phyloP scores from a whole-genome alignment of 2,329 filamentous ascomycete species.

The Penicillium sp. region DNA sequence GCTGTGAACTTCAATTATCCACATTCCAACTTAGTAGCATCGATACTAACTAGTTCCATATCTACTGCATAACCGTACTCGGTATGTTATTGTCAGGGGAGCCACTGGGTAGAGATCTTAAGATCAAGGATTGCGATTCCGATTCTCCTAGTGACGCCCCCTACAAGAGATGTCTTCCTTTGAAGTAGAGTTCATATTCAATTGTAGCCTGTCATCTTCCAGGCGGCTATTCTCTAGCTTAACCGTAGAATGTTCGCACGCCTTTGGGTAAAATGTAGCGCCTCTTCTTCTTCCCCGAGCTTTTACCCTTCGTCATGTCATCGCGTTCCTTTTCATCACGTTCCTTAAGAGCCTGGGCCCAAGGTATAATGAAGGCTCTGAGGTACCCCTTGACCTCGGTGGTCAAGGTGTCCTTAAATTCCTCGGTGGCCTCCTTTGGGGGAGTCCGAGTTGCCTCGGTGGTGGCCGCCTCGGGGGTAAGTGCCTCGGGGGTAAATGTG shows the following conservation, averaged over 20 bases:
- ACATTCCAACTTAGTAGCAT: not conserved
- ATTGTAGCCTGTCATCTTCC: not conserved
- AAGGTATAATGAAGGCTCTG: too few relatives aligned
- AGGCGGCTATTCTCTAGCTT: not conserved
- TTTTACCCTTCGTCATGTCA: not conserved
- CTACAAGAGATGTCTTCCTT: not conserved
- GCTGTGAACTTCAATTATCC: not conserved
- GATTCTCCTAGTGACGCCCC: not conserved
- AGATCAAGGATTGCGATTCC: not conserved
- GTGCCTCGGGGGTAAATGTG: too few relatives aligned
- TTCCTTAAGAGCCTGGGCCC: too few relatives aligned
- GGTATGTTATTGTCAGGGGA: not conserved
- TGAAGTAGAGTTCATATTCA: not conserved
- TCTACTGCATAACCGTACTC: not conserved
- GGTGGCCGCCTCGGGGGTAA: too few relatives aligned
- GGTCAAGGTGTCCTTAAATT: too few relatives aligned
- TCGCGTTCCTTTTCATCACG: too few relatives aligned
- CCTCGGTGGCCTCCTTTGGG: not conserved
- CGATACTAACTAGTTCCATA: not conserved
- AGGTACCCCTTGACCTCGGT: too few relatives aligned
- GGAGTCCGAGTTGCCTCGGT: not conserved
- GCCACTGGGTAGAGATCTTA: not conserved
- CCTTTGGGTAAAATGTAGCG: not conserved
- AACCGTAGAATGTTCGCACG: too few relatives aligned
- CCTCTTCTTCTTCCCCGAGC: not conserved